Evolutionary conservation across 176 grass and related monocot genomes (phyloP), one percentile per base, ranked within the genome.

Genomic region (Elymus sibiricus): DNA sequence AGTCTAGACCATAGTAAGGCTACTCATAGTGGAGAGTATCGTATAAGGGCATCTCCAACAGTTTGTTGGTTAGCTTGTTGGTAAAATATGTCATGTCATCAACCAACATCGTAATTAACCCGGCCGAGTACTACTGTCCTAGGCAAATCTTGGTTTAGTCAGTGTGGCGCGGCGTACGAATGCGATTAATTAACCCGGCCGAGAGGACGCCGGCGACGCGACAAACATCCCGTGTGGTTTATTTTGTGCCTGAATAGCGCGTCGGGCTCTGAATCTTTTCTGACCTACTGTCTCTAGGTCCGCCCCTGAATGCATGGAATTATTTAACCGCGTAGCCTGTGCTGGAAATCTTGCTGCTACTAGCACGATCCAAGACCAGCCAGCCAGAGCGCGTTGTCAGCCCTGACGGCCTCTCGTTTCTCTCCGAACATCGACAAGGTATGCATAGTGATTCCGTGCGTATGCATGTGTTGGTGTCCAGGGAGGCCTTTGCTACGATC

Each of bases 151-250:
- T 56, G 53, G 7, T 56, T 22, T 22, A 56, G 51, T 56, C 21
- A 21, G 49, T 19, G 49, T 53, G 49, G 49, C 49, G 49, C 49
- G 16, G 49, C 49, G 49, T 53, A 53, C 49, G 49, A 19, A 53
- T 53, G 49, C 5, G 16, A 53, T 53, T 53, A 53, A 15, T 42
- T 70, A 66, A 76, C 56, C 62, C 11, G 35, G 24, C 49, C 15
- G 47, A 14, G 17, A 55, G 51, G 28, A 46, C 29, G 51, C 21
- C 64, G 13, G 34, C 39, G 73, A 5, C 17, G 21, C 71, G 65
- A 83, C 84, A 90, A 73, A 83, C 73, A 83, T 73, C 79, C 79
- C 74, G 79, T 83, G 84, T 13, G 4, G 35, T 68, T 46, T 84
- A 29, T 2, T 34, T 84, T 84, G 35, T 80, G 67, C 64, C 64